Base-by-base conservation (phyloP, 192 early-diverging fungal species). In the Coemansia sp. region DNA sequence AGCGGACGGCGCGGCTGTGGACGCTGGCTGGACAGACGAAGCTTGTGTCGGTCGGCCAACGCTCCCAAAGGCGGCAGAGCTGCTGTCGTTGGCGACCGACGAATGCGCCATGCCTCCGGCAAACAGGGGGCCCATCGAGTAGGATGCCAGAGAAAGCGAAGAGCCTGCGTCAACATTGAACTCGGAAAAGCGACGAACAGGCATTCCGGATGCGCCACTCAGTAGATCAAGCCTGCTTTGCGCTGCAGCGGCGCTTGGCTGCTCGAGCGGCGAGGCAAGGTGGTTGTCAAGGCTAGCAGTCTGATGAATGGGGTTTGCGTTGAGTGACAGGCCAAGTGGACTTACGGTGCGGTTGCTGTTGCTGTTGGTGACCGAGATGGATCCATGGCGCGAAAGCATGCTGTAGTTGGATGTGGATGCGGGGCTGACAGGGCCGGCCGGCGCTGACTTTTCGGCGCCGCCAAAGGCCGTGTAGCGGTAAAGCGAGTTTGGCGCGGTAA, bases 301-400 rank as follows among this genome's bases (percentile, higher is more conserved):
- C 48, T 72, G 75, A 59, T 72, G 70, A 19, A 78, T 72, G 20
- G 65, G 69, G 28, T 69, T 69, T 25, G 69, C 58, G 25, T 29
- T 64, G 19, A 78, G 53, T 13, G 75, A 60, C 55, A 72, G 58
- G 1, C 75, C 67, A 16, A 72, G 67, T 27, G 75, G 75, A 60
- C 75, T 78, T 50, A 69, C 65, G 4, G 70, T 67, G 55, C 75
- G 66, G 64, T 67, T 66, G 64, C 54, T 67, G 47, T 51, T 62
- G 59, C 46, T 50, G 64, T 67, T 66, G 32, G 64, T 34, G 14
- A 71, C 53, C 10, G 75, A 78, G 19, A 78, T 51, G 1, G 75
- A 78, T 4, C 75, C 75, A 32, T 78, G 61, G 16, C 75, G 69
- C n/a, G 75, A 69, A 5, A 78, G 67, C 67, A 78, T 64, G 64